Evolutionary conservation across 192 early-diverging fungal genomes (phyloP).

Genomic region (Martensiomyces pterosporus): DNA sequence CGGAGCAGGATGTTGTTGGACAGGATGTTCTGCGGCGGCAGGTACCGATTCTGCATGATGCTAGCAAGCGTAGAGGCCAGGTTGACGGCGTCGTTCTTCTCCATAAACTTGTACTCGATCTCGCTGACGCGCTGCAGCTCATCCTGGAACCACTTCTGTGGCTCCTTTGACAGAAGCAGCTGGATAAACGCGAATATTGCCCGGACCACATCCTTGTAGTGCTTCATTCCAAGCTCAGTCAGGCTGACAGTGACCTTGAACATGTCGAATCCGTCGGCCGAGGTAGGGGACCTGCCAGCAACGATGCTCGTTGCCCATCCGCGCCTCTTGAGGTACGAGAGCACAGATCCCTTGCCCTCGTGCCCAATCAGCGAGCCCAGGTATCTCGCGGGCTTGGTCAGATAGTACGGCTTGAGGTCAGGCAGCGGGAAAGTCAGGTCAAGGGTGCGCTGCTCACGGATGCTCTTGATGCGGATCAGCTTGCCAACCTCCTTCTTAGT

Average conservation of each 20-base stretch:
- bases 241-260: conserved; percentile 81
- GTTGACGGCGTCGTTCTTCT: conserved; percentile 64
- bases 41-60: conserved; percentile 73
- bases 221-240: conserved; percentile 73
- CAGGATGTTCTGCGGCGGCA: conserved; percentile 60
- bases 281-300: conserved; percentile 61
- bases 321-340: conserved; percentile 79
- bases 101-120: conserved; percentile 67
- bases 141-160: conserved; percentile 77
- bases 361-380: conserved; percentile 88
- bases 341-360: conserved; percentile 83
- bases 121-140: conserved; percentile 59
- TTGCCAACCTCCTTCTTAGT: conserved; percentile 69
- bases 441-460: conserved; percentile 78
- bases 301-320: conserved; percentile 84
- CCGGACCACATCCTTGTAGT: conserved; percentile 76
- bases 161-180: conserved; percentile 67
- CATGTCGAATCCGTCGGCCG: conserved; percentile 58
- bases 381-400: conserved; percentile 66
- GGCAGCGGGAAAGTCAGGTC: conserved; percentile 85
- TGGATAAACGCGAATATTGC: conserved; percentile 86
- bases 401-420: conserved; percentile 60
- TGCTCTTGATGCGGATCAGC: conserved; percentile 65
- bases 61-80: conserved; percentile 68
- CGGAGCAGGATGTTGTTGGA: conserved; percentile 65